Conservation (phyloP, 1,139 yeast genomes). For the Hansenula anomala region DNA sequence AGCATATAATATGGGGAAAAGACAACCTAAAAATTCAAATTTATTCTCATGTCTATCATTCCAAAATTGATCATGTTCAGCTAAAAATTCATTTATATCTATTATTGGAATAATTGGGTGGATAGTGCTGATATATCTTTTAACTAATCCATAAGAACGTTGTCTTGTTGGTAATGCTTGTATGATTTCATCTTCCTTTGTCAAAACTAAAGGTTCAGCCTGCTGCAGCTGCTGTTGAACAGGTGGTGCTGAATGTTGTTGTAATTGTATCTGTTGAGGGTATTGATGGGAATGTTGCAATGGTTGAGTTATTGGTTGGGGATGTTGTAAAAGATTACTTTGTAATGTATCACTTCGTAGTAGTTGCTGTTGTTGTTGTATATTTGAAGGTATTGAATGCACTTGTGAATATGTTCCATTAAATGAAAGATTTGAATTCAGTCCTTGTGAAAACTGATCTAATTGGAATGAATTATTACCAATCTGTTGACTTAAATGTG, state of each 20-base stretch:
- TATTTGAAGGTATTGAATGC: not conserved
- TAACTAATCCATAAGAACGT: slow-evolving; percentile 45
- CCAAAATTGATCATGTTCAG: slow-evolving; percentile 51
- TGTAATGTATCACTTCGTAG: not conserved
- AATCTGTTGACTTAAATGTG: not conserved
- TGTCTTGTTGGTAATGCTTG: slow-evolving; percentile 32
- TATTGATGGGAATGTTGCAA: not conserved
- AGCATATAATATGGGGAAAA: slow-evolving; percentile 49
- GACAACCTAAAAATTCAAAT: slow-evolving; percentile 41
- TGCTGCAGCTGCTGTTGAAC: not conserved
- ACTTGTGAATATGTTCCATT: slow-evolving; percentile 1
- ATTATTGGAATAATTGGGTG: slow-evolving; percentile 51
- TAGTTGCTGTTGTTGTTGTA: not conserved
- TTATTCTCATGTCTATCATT: slow-evolving; percentile 20
- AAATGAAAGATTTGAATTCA: not conserved
- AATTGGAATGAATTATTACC: not conserved
- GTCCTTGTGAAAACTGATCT: not conserved
- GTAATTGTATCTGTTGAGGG: not conserved
- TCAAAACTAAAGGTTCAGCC: slow-evolving; percentile 16
- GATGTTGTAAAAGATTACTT: not conserved
- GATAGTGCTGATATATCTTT: slow-evolving; percentile 45
- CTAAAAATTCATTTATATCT: slow-evolving; percentile 34
- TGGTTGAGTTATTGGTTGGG: too few species aligned
- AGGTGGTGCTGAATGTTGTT: too few species aligned
- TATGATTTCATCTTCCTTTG: slow-evolving; percentile 21